phyloP scores from a whole-genome alignment of 306 rosid species.

The Coriaria nepalensis region DNA sequence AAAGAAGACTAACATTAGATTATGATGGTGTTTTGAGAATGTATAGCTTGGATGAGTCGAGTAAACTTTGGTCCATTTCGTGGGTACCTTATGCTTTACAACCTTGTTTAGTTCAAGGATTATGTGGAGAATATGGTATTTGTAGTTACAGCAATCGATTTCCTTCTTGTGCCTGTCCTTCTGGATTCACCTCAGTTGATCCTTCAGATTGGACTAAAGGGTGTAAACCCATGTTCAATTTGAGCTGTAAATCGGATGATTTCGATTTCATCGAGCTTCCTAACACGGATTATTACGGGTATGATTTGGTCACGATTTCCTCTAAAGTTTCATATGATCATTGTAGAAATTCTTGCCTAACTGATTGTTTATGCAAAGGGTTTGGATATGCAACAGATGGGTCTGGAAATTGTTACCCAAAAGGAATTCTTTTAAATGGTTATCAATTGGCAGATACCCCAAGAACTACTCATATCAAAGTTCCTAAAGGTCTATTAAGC shows the following conservation, averaged over 20 bases:
- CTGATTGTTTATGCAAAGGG: slow-evolving; percentile 12
- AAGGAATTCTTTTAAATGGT: slow-evolving; percentile 17
- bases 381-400: slow-evolving; percentile 28
- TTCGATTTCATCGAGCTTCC: slow-evolving; percentile 18
- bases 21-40: slow-evolving; percentile 12
- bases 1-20: slow-evolving; percentile 14
- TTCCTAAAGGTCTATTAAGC: slow-evolving; percentile 13
- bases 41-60: slow-evolving; percentile 6
- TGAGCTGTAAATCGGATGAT: not conserved
- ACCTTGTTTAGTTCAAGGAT: too few relatives aligned
- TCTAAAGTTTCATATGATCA: slow-evolving; percentile 4
- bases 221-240: slow-evolving; percentile 17
- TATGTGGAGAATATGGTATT: slow-evolving; percentile 23
- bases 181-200: slow-evolving; percentile 13
- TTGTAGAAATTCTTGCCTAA: slow-evolving; percentile 19
- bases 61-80: not conserved
- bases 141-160: slow-evolving; percentile 17
- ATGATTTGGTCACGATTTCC: slow-evolving; percentile 9
- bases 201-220: slow-evolving; percentile 28
- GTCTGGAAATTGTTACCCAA: slow-evolving; percentile 18
- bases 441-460: slow-evolving; percentile 1
- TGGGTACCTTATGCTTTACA: too few relatives aligned
- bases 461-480: slow-evolving; percentile 14
- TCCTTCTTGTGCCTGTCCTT: slow-evolving; percentile 25
- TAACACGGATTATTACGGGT: slow-evolving; percentile 21